phyloP scores from a whole-genome alignment of 495 filamentous ascomycete genomes.

The Venustampulla echinocandica region DNA sequence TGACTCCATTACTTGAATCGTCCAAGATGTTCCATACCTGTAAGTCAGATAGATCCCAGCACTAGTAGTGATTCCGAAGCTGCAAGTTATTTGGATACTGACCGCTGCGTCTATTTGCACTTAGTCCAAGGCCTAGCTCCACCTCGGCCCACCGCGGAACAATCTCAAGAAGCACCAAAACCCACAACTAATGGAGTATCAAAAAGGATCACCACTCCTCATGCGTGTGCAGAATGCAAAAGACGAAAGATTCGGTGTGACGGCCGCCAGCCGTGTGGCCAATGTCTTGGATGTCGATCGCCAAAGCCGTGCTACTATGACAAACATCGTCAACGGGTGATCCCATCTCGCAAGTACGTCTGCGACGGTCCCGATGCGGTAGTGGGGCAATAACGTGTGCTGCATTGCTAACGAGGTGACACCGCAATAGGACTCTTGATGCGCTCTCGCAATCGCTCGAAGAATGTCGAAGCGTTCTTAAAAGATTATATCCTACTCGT shows the following conservation, averaged over 20 bases:
- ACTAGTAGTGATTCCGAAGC: not conserved
- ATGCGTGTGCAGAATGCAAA: constrained; percentile 52
- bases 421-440: constrained; percentile 36
- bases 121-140: constrained; percentile 20
- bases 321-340: constrained; percentile 50
- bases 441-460: constrained; percentile 48
- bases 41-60: constrained; percentile 12
- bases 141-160: constrained; percentile 14
- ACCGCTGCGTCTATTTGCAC: constrained; percentile 6
- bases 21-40: constrained; percentile 24
- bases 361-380: constrained; percentile 2
- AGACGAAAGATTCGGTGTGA: constrained; percentile 51
- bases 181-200: constrained; percentile 18
- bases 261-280: constrained; percentile 49
- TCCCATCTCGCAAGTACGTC: constrained; percentile 50
- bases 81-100: not conserved
- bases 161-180: constrained; percentile 20
- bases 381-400: not conserved
- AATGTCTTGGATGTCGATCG: constrained; percentile 47
- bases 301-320: constrained; percentile 52
- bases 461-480: constrained; percentile 48
- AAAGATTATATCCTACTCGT: constrained; percentile 44
- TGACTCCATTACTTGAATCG: constrained; percentile 19
- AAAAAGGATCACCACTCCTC: constrained; percentile 47
- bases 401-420: constrained; percentile 12